Base-by-base conservation (phyloP, 164 flowering plant species). In the Macadamia tetraphylla region DNA sequence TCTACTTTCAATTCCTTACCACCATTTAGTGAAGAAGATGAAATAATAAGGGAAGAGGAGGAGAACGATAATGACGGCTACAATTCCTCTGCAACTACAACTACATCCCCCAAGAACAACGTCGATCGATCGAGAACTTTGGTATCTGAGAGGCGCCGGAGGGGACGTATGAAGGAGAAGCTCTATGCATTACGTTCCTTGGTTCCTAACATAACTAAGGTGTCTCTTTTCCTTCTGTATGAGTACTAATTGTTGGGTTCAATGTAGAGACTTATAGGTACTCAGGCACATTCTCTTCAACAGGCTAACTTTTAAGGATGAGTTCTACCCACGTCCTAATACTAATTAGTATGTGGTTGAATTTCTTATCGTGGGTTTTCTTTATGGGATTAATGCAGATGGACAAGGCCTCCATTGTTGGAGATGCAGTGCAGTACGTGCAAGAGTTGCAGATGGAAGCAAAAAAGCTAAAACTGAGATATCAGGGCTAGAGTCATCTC, bases 391-490 rank as follows among this genome's bases (percentile, higher is more conserved):
- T 35, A 29, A 23, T 78, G 79, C 78, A 92, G 98, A 93, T 93
- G 98, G 98, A 93, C 64, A 93, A 88, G 77, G 97, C 98, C 9
- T 93, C 98, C 9, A 93, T 93, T 18, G 79, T 92, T 58, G 98
- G 92, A 62, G 98, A 92, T 68, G 98, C 98, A 3, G 85, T 81
- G 3, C 55, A 69, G 3, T 88, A 92, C 60, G 77, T 90, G 43
- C 87, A 89, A 77, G 84, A 85, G 7, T 72, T 92, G 70, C 96
- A 92, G 75, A 75, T 58, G 70, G 80, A 89, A 71, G 87, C 90
- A 12, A 85, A 79, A 80, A 84, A 77, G 64, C 82, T 92, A 15
- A 86, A 76, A 67, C 84, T 43, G 95, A 93, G 68, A 85, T 93
- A 14, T 76, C 77, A 0, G 74, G 74, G 18, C 88, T 89, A 2